phyloP scores from a whole-genome alignment of 495 filamentous ascomycete genomes.

The Choiromyces venosus region DNA sequence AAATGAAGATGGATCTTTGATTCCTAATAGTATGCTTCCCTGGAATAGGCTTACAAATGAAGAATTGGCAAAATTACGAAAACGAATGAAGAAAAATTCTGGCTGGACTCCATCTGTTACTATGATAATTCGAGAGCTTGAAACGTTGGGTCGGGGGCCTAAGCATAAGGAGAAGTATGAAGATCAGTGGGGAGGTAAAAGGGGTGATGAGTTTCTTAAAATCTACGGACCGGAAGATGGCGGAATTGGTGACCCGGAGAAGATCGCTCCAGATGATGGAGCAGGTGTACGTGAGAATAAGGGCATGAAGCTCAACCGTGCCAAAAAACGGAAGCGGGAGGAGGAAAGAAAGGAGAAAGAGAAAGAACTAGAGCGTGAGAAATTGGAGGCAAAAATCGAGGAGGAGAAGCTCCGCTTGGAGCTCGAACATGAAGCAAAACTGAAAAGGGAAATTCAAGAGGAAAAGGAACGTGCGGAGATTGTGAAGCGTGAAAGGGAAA shows the following conservation, averaged over 20 bases:
- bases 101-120: constrained; percentile 92
- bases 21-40: constrained; percentile 71
- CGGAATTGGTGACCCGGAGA: constrained; percentile 40
- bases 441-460: constrained; percentile 19
- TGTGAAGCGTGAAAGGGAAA: constrained; percentile 20
- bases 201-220: constrained; percentile 29
- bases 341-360: constrained; percentile 45
- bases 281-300: constrained; percentile 39
- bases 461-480: constrained; percentile 26
- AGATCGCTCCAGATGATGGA: constrained; percentile 38
- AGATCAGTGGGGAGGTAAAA: constrained; percentile 34
- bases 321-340: constrained; percentile 58
- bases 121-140: constrained; percentile 88
- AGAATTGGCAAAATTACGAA: constrained; percentile 84
- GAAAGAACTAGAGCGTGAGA: constrained; percentile 31
- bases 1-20: constrained; percentile 35
- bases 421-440: neutral
- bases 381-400: constrained; percentile 27
- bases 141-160: constrained; percentile 64
- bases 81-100: constrained; percentile 98
- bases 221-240: constrained; percentile 40
- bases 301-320: constrained; percentile 41
- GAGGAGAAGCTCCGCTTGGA: constrained; percentile 17
- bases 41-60: constrained; percentile 87
- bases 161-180: constrained; percentile 39